These are phyloP conservation scores for Candida ulmi DNA, from an alignment of 805 yeast genomes.

Conservation along the genomic window DNA sequence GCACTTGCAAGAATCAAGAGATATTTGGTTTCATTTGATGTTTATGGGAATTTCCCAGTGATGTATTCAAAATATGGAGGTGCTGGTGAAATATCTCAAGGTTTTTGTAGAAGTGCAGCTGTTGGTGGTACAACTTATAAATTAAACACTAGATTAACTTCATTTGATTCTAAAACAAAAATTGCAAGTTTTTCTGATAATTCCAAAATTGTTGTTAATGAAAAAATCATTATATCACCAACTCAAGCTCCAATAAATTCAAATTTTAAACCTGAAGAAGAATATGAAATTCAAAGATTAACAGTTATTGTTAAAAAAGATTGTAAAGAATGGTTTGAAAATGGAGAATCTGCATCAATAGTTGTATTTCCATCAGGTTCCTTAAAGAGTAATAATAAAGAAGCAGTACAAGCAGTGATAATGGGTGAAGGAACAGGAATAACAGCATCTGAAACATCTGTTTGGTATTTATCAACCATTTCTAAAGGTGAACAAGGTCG, in stretches of 20 bases:
- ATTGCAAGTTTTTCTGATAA: conserved; percentile 75
- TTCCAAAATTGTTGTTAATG: conserved; percentile 65
- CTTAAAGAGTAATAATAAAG: conserved; percentile 53
- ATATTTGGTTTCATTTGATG: conserved; percentile 78
- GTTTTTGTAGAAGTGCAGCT: conserved; percentile 96
- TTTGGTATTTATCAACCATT: conserved; percentile 84
- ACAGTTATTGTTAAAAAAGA: conserved; percentile 79
- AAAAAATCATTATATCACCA: conserved; percentile 74
- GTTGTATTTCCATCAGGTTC: conserved; percentile 91
- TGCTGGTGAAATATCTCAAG: conserved; percentile 93
- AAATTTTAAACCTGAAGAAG: conserved; percentile 36
- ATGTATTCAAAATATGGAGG: conserved; percentile 91
- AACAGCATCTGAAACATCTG: conserved; percentile 79
- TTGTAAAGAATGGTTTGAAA: conserved; percentile 89
- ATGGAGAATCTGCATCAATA: conserved; percentile 76
- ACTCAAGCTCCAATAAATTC: conserved; percentile 48
- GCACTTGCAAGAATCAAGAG: conserved; percentile 81
- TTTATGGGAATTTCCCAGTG: conserved; percentile 92
- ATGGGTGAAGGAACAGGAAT: conserved; percentile 85
- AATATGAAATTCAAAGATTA: conserved; percentile 63
- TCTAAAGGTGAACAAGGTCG: conserved; percentile 68
- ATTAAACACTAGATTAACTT: conserved; percentile 58
- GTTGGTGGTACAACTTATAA: conserved; percentile 96
- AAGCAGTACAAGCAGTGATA: conserved; percentile 81
- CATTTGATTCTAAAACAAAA: conserved; percentile 61